Conservation (phyloP, 2,329 filamentous ascomycete genomes). For the Amauroascus niger region DNA sequence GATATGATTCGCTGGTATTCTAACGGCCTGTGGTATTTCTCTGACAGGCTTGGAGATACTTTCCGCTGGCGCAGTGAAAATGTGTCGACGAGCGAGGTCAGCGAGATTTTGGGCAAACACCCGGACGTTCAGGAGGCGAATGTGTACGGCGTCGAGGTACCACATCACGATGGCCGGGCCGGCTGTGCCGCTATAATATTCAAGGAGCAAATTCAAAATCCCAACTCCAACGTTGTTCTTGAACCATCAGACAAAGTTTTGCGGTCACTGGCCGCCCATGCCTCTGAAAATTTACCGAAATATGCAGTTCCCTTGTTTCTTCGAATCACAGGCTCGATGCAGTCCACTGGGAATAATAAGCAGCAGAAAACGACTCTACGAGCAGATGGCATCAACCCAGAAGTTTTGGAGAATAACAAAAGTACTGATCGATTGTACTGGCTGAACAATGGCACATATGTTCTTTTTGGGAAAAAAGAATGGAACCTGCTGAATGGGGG, state of each 20-base stretch:
- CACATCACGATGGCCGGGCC: slow-evolving; percentile 71
- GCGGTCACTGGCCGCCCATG: slow-evolving; percentile 53
- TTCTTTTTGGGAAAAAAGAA: slow-evolving; percentile 55
- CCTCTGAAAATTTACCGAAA: slow-evolving; percentile 50
- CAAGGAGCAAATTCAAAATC: slow-evolving; percentile 34
- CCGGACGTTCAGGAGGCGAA: slow-evolving; percentile 64
- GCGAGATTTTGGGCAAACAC: slow-evolving; percentile 61
- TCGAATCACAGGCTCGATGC: slow-evolving; percentile 52
- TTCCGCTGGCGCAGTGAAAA: slow-evolving; percentile 63
- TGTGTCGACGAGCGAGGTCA: slow-evolving; percentile 71
- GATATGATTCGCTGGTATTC: slow-evolving; percentile 63
- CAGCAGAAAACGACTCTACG: slow-evolving; percentile 70
- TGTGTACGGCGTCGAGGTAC: slow-evolving; percentile 72
- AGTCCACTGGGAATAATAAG: slow-evolving; percentile 77
- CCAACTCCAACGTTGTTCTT: slow-evolving; percentile 12
- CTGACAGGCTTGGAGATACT: slow-evolving; percentile 53
- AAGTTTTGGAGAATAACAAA: slow-evolving; percentile 31
- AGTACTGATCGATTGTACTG: slow-evolving; percentile 53
- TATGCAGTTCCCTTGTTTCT: slow-evolving; percentile 74
- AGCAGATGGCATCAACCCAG: slow-evolving; percentile 63
- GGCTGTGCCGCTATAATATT: slow-evolving; percentile 67
- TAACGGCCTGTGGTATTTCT: slow-evolving; percentile 68
- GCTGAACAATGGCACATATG: slow-evolving; percentile 57
- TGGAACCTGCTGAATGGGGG: slow-evolving; percentile 61
- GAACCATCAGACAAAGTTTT: slow-evolving; percentile 39